Evolutionary conservation across 2,329 filamentous ascomycete genomes (phyloP), one percentile per base, ranked within the genome.

Genomic region (Verticillium klebahnii): DNA sequence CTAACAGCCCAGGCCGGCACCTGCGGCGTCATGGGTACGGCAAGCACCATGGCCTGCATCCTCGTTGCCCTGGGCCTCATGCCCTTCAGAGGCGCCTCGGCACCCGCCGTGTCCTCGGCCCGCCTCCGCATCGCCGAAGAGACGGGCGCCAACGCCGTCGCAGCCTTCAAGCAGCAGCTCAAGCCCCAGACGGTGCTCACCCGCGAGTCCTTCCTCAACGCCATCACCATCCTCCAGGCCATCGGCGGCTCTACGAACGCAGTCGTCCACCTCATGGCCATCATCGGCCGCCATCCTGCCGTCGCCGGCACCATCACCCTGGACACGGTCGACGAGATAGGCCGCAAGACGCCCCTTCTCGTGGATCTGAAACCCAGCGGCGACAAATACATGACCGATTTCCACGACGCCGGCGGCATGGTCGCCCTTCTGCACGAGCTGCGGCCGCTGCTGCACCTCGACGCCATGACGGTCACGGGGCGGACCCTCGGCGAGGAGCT

Each of bases 1-100:
- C 45, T 29, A 54, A 19, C 3, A 3, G 50, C 58, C 45, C 45
- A 82, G 79, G 85, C 87, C 1, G 92, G 92, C 34, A 93, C 91
- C 1, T 96, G 92, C 66, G 92, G 92, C 56, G 92, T 93, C 19
- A 96, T 96, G 92, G 95, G 92, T 66, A 96, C 92, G 0, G 92
- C 92, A 7, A 94, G 92, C 70, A 96, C 92, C 2, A 94, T 96
- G 91, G 90, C 91, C 1, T 93, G 90, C 6, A 85, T 92, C 17
- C 89, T 93, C 25, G 91, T 92, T 64, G 91, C 87, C 0, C 87
- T 96, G 68, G 92, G 92, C n/a, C 80, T 96, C 67, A 89, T 91
- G 62, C 82, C 93, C 0, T 88, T 93, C 8, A 86, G 87, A 6
- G 92, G 90, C 0, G 91, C 91, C 0, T 90, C 90, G 0, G 92